phyloP scores from a whole-genome alignment of 129 eudicot species.

The Chrysanthemum makinoi region DNA sequence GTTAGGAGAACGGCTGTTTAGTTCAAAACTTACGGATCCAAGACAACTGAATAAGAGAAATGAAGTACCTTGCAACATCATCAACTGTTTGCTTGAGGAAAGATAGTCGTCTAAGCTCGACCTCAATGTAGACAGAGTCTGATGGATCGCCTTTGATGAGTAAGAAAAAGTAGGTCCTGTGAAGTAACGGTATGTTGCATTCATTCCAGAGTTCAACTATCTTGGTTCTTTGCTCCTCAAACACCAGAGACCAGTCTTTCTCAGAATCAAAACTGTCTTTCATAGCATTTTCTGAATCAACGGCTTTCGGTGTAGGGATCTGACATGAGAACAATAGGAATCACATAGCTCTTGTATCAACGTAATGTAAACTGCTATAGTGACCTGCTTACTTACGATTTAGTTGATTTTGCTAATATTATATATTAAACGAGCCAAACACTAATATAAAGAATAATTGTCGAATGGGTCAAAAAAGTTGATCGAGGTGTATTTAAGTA shows the following conservation, averaged over 20 bases:
- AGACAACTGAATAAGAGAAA: not conserved
- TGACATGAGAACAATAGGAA: constrained; percentile 18
- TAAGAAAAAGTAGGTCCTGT: constrained; percentile 79
- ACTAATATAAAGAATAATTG: too few species aligned
- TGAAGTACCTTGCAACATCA: constrained; percentile 55
- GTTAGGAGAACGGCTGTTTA: not conserved
- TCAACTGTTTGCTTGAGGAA: constrained; percentile 58
- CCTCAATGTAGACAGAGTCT: constrained; percentile 84
- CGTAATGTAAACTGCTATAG: not conserved
- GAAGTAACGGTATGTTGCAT: constrained; percentile 72
- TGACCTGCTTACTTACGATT: not conserved
- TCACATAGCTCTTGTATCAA: not conserved
- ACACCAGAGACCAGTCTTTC: constrained; percentile 45
- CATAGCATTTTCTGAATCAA: constrained; percentile 18
- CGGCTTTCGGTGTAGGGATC: constrained; percentile 36
- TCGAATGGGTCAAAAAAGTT: not conserved
- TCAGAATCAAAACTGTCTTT: constrained; percentile 16
- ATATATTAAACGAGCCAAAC: too few species aligned
- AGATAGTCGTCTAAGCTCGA: constrained; percentile 79
- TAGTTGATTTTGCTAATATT: not conserved
- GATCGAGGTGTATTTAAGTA: not conserved
- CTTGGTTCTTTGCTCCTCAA: constrained; percentile 58
- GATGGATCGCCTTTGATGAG: constrained; percentile 89
- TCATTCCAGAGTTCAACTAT: constrained; percentile 78
- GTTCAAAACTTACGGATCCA: not conserved